These are phyloP conservation scores for Mrakia blollopis DNA, from an alignment of 768 basidiomycete species.

Conservation along the genomic window DNA sequence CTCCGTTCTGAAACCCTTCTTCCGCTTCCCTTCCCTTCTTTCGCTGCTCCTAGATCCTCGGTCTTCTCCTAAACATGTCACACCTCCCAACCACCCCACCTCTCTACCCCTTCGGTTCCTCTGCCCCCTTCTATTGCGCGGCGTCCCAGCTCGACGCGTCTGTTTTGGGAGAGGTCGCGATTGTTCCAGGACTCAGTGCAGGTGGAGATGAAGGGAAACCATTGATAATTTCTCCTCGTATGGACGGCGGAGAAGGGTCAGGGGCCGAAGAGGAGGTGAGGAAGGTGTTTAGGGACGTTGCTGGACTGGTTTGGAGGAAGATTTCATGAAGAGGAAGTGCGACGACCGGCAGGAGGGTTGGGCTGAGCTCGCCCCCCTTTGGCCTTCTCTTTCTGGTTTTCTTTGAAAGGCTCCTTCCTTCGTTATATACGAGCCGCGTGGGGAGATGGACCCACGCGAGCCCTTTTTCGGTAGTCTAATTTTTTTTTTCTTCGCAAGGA, in stretches of 20 bases:
- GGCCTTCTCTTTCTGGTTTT: no score
- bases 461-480: no score
- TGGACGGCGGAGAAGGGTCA: not conserved
- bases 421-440: no score
- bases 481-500: no score
- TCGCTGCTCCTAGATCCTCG: slow-evolving; percentile 63
- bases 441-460: no score
- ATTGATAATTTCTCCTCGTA: slow-evolving; percentile 35
- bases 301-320: slow-evolving; percentile 35
- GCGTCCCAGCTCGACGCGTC: slow-evolving; percentile 57
- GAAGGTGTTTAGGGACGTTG: slow-evolving; percentile 35
- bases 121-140: slow-evolving; percentile 58
- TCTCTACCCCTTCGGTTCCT: slow-evolving; percentile 67
- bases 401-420: no score
- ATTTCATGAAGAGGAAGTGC: not conserved
- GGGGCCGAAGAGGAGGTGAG: slow-evolving; percentile 43
- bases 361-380: no score
- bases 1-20: no score
- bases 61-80: slow-evolving; percentile 81
- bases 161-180: slow-evolving; percentile 73
- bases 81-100: slow-evolving; percentile 58
- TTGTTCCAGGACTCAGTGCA: slow-evolving; percentile 67
- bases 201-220: slow-evolving; percentile 63
- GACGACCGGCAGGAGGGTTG: no score
- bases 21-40: not conserved